Percentiles rank a stretch among this genome's conserved stretches.
These are phyloP conservation scores for Ilex paraguariensis DNA, from an alignment of 305 asterid species.

Conservation along the genomic window DNA sequence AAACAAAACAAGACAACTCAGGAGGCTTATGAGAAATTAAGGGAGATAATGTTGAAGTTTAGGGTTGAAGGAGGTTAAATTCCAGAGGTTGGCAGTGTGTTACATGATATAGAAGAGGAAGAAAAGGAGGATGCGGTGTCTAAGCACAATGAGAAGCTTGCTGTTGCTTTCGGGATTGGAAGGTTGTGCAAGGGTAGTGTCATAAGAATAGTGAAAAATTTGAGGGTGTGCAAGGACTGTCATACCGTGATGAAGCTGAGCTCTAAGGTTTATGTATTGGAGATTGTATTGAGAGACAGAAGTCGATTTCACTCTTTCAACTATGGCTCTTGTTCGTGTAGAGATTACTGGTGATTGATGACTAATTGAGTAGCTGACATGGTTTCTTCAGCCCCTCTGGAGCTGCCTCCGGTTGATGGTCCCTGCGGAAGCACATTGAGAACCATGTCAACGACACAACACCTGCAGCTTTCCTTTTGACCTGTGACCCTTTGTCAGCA, in stretches of 20 bases:
- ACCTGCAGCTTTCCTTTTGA: not conserved
- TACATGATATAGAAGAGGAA: constrained; percentile 70
- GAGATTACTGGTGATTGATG: constrained; percentile 53
- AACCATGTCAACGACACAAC: not conserved
- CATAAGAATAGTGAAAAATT: constrained; percentile 57
- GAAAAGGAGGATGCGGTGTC: constrained; percentile 54
- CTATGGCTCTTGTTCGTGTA: constrained; percentile 58
- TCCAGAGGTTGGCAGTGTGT: constrained; percentile 42
- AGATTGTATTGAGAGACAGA: constrained; percentile 59
- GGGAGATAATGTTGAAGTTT: constrained; percentile 41
- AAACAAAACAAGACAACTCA: constrained; percentile 25
- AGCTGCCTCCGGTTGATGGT: no score
- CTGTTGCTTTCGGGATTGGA: constrained; percentile 60
- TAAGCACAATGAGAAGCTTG: constrained; percentile 72
- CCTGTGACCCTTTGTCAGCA: no score
- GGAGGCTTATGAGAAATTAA: constrained; percentile 51
- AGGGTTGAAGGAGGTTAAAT: constrained; percentile 53
- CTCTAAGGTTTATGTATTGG: constrained; percentile 45
- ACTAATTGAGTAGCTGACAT: not conserved
- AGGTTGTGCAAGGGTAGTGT: constrained; percentile 31
- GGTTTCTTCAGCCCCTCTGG: no score
- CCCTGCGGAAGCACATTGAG: no score
- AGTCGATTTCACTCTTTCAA: constrained; percentile 62
- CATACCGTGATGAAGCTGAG: constrained; percentile 63
- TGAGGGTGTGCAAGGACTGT: constrained; percentile 72